A percentile compares a stretch with the other conserved stretches of the same genome.
Evolutionary conservation across 2,329 filamentous ascomycete genomes (phyloP).

Genomic region (Colletotrichum camelliae): DNA sequence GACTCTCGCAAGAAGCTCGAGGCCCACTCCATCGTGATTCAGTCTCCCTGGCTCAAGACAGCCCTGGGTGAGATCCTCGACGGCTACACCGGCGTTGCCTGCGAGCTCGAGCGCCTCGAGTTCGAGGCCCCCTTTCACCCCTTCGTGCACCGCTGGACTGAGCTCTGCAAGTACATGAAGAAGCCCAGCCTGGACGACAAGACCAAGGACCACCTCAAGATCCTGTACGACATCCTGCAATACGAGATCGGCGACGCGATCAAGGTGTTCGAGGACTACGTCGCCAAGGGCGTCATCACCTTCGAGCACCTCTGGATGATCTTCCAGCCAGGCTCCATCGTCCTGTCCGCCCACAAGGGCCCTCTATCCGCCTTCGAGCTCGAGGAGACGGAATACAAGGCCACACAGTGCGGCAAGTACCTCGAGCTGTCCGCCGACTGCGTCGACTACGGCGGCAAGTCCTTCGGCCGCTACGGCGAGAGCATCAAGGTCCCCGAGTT

Average conservation of each 20-base stretch:
- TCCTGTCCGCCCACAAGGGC: slow-evolving; percentile 44
- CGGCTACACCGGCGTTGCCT: slow-evolving; percentile 65
- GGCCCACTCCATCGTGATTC: slow-evolving; percentile 67
- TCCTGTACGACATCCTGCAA: slow-evolving; percentile 53
- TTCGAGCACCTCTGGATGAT: slow-evolving; percentile 60
- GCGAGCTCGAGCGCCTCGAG: slow-evolving; percentile 63
- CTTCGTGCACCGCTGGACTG: slow-evolving; percentile 70
- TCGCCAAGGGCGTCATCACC: slow-evolving; percentile 57
- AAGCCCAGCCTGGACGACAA: slow-evolving; percentile 45
- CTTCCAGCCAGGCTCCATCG: slow-evolving; percentile 50
- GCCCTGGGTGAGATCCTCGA: slow-evolving; percentile 59
- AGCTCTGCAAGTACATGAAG: slow-evolving; percentile 46
- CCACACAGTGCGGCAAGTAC: slow-evolving; percentile 40
- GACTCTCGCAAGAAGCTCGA: slow-evolving; percentile 65
- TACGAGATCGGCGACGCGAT: slow-evolving; percentile 58
- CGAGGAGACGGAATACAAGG: slow-evolving; percentile 38
- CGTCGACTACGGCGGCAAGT: slow-evolving; percentile 54
- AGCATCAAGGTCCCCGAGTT: slow-evolving; percentile 44
- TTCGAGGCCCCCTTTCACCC: slow-evolving; percentile 67
- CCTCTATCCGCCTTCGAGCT: slow-evolving; percentile 45
- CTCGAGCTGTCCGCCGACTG: slow-evolving; percentile 45
- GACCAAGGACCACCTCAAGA: slow-evolving; percentile 50
- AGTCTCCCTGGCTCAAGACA: slow-evolving; percentile 65
- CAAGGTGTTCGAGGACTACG: slow-evolving; percentile 54
- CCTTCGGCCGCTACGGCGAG: slow-evolving; percentile 45